Conservation (phyloP, 345 rosid species). For the Euphorbia pulcherrima region DNA sequence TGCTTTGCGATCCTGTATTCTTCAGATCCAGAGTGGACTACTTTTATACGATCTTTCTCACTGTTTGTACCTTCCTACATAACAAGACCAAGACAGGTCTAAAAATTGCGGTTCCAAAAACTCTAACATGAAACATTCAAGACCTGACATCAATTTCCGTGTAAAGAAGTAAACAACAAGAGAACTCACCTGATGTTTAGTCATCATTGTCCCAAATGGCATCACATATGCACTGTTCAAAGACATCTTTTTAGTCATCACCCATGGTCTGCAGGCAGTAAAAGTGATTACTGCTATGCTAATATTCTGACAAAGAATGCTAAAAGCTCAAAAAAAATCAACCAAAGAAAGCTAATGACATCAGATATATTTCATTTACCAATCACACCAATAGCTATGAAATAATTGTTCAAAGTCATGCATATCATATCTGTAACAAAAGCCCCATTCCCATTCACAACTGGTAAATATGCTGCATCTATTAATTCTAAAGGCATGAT, state of each 20-base stretch:
- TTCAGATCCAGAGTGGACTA: conserved; percentile 30
- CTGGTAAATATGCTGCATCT: background rate
- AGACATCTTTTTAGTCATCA: conserved; percentile 21
- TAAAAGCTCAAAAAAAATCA: background rate
- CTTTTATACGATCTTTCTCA: conserved; percentile 12
- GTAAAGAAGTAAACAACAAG: background rate
- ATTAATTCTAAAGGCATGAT: background rate
- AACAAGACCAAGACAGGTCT: background rate
- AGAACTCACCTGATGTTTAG: conserved; percentile 24
- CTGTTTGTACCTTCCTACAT: background rate
- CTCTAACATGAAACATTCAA: background rate
- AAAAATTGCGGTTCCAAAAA: background rate
- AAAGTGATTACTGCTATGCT: background rate
- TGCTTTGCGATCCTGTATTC: conserved; percentile 33
- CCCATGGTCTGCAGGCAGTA: conserved; percentile 42
- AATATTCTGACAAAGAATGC: background rate
- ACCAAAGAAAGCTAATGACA: background rate
- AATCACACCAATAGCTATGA: background rate
- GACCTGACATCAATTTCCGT: background rate
- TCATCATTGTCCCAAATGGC: conserved; percentile 15
- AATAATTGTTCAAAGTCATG: background rate
- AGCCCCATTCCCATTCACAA: background rate
- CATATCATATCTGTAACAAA: background rate
- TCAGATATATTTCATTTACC: background rate
- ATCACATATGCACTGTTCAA: conserved; percentile 1